Base-by-base conservation (phyloP, 371 early-diverging fungal genomes). In the Vavraia culicis region DNA sequence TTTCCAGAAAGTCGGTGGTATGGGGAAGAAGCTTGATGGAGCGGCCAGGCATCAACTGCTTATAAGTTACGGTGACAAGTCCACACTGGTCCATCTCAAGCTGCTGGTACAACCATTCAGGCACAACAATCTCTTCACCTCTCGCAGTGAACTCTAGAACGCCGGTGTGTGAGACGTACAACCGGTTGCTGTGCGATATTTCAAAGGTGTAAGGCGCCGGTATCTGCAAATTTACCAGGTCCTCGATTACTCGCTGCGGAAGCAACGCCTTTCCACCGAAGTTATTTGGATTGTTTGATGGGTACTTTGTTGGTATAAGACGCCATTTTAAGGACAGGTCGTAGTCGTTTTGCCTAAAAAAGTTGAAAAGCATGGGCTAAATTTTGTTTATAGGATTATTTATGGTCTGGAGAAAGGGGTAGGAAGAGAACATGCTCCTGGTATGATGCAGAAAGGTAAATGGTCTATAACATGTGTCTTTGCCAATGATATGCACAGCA, bases 61-160 rank as follows among this genome's bases (percentile, higher is more conserved):
- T 73, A 62, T 78, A 87, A 46, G 73, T 80, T 19, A 90, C 73
- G 55, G 76, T 74, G 9, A 88, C 75, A 19, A 85, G 56, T 21
- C 75, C 71, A 8, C 85, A 82, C 46, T 79, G 78, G 15, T 78
- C 69, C 32, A 85, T 61, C 2, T 64, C 57, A 37, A 94, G 69
- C 4, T 84, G 80, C 51, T 78, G 73, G 85, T 91, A 85, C 86
- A 96, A 86, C 98, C 98, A 98, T 41, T 80, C 78, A 20, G 98
- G 98, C 27, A 98, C 64, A 60, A 87, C 85, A 3, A 81, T 81
- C 20, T 83, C 73, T 15, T 88, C 91, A 69, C 88, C 88, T 59
- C 88, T 86, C 16, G 88, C 90, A 23, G 82, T 86, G 64, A 98
- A 98, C 68, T 98, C 94, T 4, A 93, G 76, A 0, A 98, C 98